Evolutionary conservation across 179 eudicot genomes (phyloP), one percentile per base, ranked within the genome.

Genomic region (Beta macrorhiza): DNA sequence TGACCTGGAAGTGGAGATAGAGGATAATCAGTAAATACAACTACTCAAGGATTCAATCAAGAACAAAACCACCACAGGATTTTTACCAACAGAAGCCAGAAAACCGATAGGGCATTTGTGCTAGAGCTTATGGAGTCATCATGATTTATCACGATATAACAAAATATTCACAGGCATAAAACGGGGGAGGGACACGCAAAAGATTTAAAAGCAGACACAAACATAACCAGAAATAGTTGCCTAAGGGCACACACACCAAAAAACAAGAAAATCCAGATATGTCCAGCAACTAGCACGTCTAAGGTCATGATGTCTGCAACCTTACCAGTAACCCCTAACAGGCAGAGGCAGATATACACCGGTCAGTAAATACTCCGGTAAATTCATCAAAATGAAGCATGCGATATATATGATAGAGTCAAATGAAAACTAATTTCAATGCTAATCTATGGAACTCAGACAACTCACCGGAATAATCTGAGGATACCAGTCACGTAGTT

Each of bases 401-500:
- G 17, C 32, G 49, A 70, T 7, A 62, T 49, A 70, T 3, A 59
- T 74, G 64, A 77, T 67, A 65, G 42, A 78, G 5, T 56, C 25
- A 29, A 67, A 78, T 53, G 68, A 72, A 47, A 14, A 68, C 37
- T 79, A 74, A 49, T 19, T 64, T 59, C 78, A 56, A 52, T 49
- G 70, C 29, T 72, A 59, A 47, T 59, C 5, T 37, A 29, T 68
- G 20, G 51, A 82, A 37, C 76, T 20, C 14, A 52, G 57, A 79
- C 67, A 67, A 68, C 79, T 80, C 79, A 95, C 99, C 99, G 90
- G 91, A 72, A 93, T 82, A 85, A 87, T 88, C 80, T 88, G 91
- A 76, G 99, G 98, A 90, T 91, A 95, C 91, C 89, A 89, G 37
- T 89, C 88, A 4, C 75, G 87, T 80, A 95, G 97, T 82, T 89